A percentile compares a stretch with the other conserved stretches of the same genome.
These are phyloP conservation scores for Podila minutissima DNA, from an alignment of 192 early-diverging fungal species.

Conservation along the genomic window DNA sequence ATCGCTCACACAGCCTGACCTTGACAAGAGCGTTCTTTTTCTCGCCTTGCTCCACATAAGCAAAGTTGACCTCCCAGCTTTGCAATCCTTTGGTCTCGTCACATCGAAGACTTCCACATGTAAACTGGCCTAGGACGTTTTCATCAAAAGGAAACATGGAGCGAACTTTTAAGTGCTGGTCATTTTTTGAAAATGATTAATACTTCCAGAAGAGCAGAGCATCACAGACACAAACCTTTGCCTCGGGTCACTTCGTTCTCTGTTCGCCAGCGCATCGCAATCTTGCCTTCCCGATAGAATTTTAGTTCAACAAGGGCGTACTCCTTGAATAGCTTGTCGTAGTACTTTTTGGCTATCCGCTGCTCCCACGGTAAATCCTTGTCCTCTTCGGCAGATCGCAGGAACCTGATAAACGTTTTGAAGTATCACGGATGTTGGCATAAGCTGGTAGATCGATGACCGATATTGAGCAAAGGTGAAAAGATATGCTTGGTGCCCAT, in stretches of 20 bases:
- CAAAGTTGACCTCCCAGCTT: slow-evolving; percentile 92
- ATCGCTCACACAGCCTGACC: slow-evolving; percentile 74
- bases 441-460: neutral
- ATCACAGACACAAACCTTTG: slow-evolving; percentile 57
- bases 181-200: neutral
- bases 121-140: slow-evolving; percentile 70
- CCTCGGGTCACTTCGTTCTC: slow-evolving; percentile 72
- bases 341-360: slow-evolving; percentile 85
- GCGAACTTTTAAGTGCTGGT: neutral
- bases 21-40: slow-evolving; percentile 88
- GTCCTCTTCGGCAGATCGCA: slow-evolving; percentile 64
- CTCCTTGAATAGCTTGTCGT: slow-evolving; percentile 88
- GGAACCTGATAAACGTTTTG: slow-evolving; percentile 57
- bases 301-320: slow-evolving; percentile 79
- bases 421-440: neutral
- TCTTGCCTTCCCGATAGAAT: slow-evolving; percentile 73
- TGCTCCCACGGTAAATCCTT: slow-evolving; percentile 70
- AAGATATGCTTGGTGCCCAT: neutral
- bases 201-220: neutral
- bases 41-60: slow-evolving; percentile 75
- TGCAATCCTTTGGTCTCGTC: slow-evolving; percentile 55
- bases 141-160: neutral
- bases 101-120: slow-evolving; percentile 72
- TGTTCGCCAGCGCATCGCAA: slow-evolving; percentile 71
- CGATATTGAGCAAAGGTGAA: neutral